phyloP scores from a whole-genome alignment of 495 filamentous ascomycete genomes.

The Xylaria scruposa region DNA sequence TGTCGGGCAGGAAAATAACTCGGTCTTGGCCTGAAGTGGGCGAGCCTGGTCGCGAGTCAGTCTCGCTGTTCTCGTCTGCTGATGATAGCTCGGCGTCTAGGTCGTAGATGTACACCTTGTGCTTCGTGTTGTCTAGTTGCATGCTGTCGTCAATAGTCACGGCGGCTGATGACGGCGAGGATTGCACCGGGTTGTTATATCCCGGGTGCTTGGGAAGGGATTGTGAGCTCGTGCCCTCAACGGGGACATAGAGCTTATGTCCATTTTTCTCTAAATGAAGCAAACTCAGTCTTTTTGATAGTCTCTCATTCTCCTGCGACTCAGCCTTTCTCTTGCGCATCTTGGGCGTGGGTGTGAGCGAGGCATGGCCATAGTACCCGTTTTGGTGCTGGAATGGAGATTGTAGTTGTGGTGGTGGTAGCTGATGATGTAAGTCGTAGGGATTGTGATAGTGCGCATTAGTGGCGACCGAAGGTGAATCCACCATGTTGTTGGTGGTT shows the following conservation, averaged over 20 bases:
- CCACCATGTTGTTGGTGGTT: conserved; percentile 19
- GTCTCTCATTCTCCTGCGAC: conserved; percentile 58
- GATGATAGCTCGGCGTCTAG: conserved; percentile 86
- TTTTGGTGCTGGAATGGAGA: conserved; percentile 1
- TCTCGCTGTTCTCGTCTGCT: conserved; percentile 50
- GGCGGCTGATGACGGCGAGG: conserved; percentile 5
- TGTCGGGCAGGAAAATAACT: conserved; percentile 81
- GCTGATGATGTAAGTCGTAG: conserved; percentile 20
- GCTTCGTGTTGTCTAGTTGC: conserved; percentile 85
- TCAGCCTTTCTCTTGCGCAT: conserved; percentile 62
- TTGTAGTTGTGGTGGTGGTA: background rate
- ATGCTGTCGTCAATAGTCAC: conserved; percentile 65
- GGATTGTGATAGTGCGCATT: conserved; percentile 11
- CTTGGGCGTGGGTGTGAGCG: conserved; percentile 34
- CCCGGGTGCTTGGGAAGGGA: conserved; percentile 23
- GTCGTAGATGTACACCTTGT: conserved; percentile 89
- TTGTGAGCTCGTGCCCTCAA: conserved; percentile 48
- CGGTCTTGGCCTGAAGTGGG: conserved; percentile 47
- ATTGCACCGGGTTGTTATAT: background rate
- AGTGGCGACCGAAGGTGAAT: conserved; percentile 11
- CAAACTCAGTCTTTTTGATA: conserved; percentile 80
- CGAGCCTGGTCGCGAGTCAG: conserved; percentile 46
- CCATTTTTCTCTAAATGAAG: conserved; percentile 73
- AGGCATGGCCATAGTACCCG: conserved; percentile 13
- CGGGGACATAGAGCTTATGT: conserved; percentile 61